phyloP scores from a whole-genome alignment of 2,329 filamentous ascomycete genomes.

The Colletotrichum filicis region DNA sequence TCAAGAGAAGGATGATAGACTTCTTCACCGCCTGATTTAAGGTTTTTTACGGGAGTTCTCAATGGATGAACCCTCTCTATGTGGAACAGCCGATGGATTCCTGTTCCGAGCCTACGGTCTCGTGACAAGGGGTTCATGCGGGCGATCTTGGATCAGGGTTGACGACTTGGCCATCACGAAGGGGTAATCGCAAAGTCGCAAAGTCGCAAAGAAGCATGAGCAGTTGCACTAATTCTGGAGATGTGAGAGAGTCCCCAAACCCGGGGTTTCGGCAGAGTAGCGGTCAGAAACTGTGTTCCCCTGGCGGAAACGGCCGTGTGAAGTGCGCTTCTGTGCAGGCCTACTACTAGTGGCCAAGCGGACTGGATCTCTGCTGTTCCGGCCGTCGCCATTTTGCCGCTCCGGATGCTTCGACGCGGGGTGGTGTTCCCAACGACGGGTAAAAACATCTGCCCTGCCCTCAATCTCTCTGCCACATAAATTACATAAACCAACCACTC shows the following conservation, averaged over 20 bases:
- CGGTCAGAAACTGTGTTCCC: neutral
- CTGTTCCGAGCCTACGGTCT: neutral
- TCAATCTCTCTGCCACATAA: neutral
- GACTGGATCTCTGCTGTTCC: neutral
- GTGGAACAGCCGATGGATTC: constrained; percentile 3
- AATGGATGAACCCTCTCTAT: neutral
- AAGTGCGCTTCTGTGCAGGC: neutral
- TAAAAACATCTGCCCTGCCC: neutral
- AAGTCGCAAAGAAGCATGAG: neutral
- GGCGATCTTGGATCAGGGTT: neutral
- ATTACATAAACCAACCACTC: neutral
- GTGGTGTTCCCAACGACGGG: neutral
- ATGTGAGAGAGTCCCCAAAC: neutral
- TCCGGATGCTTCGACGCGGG: neutral
- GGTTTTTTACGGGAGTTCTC: neutral
- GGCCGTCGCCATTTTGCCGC: neutral
- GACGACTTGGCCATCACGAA: neutral
- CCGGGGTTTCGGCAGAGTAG: constrained; percentile 3
- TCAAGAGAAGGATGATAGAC: neutral
- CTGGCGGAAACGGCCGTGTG: neutral
- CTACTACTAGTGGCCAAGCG: neutral
- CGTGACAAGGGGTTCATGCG: constrained; percentile 11
- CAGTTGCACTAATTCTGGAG: neutral
- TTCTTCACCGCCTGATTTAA: neutral
- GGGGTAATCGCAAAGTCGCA: neutral